Percentiles rank a stretch among this genome's conserved stretches.
These are phyloP conservation scores for Castanea crenata DNA, from an alignment of 306 rosid genomes.

Conservation along the genomic window DNA sequence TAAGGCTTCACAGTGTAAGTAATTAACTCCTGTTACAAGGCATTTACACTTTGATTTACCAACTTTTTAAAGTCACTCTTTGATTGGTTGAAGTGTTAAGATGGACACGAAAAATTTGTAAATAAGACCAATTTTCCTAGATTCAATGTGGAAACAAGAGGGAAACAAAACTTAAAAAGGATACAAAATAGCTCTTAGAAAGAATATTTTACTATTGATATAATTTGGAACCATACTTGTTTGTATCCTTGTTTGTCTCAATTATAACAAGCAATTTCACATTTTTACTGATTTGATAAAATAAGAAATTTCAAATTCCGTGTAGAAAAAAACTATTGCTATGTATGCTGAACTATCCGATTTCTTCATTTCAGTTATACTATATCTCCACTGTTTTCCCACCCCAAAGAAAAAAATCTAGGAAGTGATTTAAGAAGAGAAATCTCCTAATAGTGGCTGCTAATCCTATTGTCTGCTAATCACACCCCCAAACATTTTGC, in stretches of 20 bases:
- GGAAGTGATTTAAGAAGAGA: neutral
- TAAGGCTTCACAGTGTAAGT: no score
- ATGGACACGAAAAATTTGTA: no score
- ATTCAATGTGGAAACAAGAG: no score
- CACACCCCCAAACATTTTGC: slow-evolving; percentile 52
- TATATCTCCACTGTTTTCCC: neutral
- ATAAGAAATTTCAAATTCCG: neutral
- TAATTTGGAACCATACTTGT: neutral
- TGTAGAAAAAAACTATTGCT: slow-evolving; percentile 8
- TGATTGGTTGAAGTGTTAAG: no score
- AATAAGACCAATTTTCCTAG: no score
- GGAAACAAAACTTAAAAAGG: no score
- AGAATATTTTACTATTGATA: neutral
- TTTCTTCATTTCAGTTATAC: neutral
- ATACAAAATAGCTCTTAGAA: neutral
- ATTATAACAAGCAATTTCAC: neutral
- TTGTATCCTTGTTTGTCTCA: neutral
- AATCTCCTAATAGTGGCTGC: neutral
- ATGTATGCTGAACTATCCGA: neutral
- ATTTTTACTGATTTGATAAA: neutral
- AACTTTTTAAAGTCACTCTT: no score
- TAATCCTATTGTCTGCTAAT: neutral
- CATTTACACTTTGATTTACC: no score
- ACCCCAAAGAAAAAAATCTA: slow-evolving; percentile 7
- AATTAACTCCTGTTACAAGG: no score